Base-by-base conservation (phyloP, 2,329 filamentous ascomycete species). In the Calonectria pauciramosa region DNA sequence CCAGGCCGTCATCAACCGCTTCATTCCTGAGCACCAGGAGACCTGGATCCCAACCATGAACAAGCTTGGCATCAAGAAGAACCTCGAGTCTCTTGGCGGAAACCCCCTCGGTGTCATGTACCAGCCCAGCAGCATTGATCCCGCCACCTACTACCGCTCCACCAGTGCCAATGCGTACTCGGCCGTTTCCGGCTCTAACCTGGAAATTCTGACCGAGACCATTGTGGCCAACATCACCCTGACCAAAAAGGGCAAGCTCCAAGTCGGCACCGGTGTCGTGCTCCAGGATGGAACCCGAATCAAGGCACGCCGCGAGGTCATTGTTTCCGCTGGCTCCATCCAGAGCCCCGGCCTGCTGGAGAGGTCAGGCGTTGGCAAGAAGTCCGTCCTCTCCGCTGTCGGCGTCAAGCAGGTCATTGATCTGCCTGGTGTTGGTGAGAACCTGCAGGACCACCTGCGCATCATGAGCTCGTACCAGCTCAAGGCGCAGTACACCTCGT, bases 161-260 rank as follows among this genome's bases (percentile, higher is more conserved):
- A 90, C 89, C 80, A 86, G 85, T 56, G 82, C 86, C 67, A 87
- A 85, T 54, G 84, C 84, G 16, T 90, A 90, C 72, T 81, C 87
- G 0, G 82, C 85, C 5, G 78, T 85, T n/a, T 83, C 84, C 0
- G 82, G 84, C 0, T 30, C 82, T 1, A 90, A 89, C 64, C 81
- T 90, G 1, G 68, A 78, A 51, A 74, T 81, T 26, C 52, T 78
- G 7, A 60, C 79, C 0, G 71, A 82, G 26, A 77, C 79, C 1
- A 73, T 60, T 3, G 78, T 82, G n/a, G 68, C 70, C 18, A 81
- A 4, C 73, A 64, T 80, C 68, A 78, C 69, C 36, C 51, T 74
- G 28, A 16, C 26, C n/a, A 68, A 64, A 1, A 70, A 75, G 4
- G 81, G n/a, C 64, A 83, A 80, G 11, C 70, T 71, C 59, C 76